Evolutionary conservation across 805 yeast species (phyloP).

Genomic region (Metschnikowia lachancei): DNA sequence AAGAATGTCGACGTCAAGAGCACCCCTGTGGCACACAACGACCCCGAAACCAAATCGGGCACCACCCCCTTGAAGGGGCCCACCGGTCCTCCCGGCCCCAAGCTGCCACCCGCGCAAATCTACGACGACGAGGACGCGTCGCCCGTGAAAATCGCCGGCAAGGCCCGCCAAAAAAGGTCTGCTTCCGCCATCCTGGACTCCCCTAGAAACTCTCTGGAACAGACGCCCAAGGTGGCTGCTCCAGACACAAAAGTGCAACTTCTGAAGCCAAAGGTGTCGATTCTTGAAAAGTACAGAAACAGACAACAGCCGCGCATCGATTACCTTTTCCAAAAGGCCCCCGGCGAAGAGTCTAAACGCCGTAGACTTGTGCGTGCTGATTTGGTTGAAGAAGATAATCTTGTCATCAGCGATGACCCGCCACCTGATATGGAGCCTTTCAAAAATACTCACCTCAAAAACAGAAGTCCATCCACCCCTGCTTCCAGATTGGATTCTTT

Average conservation of each 20-base stretch:
- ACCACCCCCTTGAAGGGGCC: neutral
- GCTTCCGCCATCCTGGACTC: conserved; percentile 3
- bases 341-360: conserved; percentile 25
- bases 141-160: conserved; percentile 35
- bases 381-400: conserved; percentile 3
- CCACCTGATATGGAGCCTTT: neutral
- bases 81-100: no score
- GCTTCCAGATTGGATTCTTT: neutral
- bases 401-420: neutral
- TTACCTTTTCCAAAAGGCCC: conserved; percentile 24
- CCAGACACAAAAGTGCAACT: conserved; percentile 40
- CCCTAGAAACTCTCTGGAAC: no score
- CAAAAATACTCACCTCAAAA: no score
- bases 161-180: conserved; percentile 26
- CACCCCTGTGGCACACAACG: neutral
- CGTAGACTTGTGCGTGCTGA: conserved; percentile 38
- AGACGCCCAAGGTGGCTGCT: conserved; percentile 9
- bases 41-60: neutral
- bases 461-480: neutral
- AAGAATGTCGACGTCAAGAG: no score
- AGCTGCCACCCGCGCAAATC: neutral
- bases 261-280: conserved; percentile 39
- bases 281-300: conserved; percentile 41
- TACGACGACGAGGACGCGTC: conserved; percentile 36
- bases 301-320: conserved; percentile 36